Evolutionary conservation across 2,329 filamentous ascomycete genomes (phyloP), one percentile per base, ranked within the genome.

Genomic region (Fusarium lateritium): DNA sequence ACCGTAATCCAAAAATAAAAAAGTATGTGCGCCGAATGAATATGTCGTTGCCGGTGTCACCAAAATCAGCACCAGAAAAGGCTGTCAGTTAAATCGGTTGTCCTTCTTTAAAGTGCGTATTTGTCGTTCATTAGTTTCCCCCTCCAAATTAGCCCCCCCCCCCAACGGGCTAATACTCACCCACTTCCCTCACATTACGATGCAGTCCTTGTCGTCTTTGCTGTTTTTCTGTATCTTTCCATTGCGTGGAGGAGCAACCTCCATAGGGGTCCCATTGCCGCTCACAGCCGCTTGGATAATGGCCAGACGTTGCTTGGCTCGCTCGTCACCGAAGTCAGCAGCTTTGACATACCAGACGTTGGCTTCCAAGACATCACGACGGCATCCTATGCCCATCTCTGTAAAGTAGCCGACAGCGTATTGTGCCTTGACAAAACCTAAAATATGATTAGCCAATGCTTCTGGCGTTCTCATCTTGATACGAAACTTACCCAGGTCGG

Each of bases 321-420:
- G 89, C 74, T 96, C 93, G 75, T 98, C 94, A 46, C 95, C 96
- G 50, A 93, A 89, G 71, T 97, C 95, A 17, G 96, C 95, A 7
- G 96, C 96, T 79, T 93, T 93, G 72, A 99, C 95, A 78, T 99
- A 99, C 95, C 94, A 98, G 33, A 97, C 93, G 76, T 99, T 99
- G 72, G 96, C 95, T 79, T 98, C 94, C 43, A 99, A 87, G n/a
- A 95, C 90, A 78, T 99, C 96, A 49, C 94, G 90, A 38, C 94
- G 92, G 79, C 94, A 98, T 50, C 96, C 96, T 73, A 99, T 98
- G 67, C 96, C 96, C 93, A 97, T 97, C 79, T 99, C 96, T 7
- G 94, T 98, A 78, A 99, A 99, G 81, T 98, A 98, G 44, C 94
- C 96, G 22, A 97, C 89, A 0, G 96, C 94, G 74, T 98, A 99